Evolutionary conservation across 805 yeast genomes (phyloP).

Genomic region (Saccharomycopsis schoenii): DNA sequence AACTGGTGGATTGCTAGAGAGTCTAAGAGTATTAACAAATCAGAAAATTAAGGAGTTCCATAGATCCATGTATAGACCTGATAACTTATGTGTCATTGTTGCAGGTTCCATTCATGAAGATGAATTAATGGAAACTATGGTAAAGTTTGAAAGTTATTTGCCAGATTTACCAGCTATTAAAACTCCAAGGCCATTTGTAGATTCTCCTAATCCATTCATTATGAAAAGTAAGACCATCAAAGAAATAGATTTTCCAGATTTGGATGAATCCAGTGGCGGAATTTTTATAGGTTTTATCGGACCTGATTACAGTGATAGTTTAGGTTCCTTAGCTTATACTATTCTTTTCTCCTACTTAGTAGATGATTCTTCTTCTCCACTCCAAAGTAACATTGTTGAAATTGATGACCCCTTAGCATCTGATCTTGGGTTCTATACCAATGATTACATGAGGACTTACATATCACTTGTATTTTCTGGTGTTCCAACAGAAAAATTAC

Average conservation of each 20-base stretch:
- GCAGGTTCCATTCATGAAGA: constrained; percentile 77
- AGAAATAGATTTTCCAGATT: constrained; percentile 74
- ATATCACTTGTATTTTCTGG: constrained; percentile 46
- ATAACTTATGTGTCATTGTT: constrained; percentile 71
- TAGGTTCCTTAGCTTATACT: constrained; percentile 59
- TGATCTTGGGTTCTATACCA: constrained; percentile 57
- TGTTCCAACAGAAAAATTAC: constrained; percentile 61
- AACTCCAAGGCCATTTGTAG: constrained; percentile 69
- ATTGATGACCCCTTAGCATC: constrained; percentile 75
- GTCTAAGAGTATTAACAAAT: constrained; percentile 62
- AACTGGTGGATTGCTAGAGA: constrained; percentile 83
- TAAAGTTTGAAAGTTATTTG: constrained; percentile 49
- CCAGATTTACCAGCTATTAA: constrained; percentile 32
- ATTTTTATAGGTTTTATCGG: constrained; percentile 73
- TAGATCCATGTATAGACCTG: constrained; percentile 60
- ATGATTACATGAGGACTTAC: constrained; percentile 59
- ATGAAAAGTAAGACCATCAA: constrained; percentile 32
- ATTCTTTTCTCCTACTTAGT: constrained; percentile 66
- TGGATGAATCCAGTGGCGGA: constrained; percentile 79
- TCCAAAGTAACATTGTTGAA: constrained; percentile 66
- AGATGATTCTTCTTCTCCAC: constrained; percentile 65
- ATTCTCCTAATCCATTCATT: constrained; percentile 33
- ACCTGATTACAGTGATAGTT: constrained; percentile 44
- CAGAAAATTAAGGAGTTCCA: constrained; percentile 75
- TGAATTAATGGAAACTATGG: constrained; percentile 55